Percentiles rank a stretch among this genome's conserved stretches.
phyloP scores from a whole-genome alignment of 2,329 filamentous ascomycete genomes.

The Biscogniauxia sp. region DNA sequence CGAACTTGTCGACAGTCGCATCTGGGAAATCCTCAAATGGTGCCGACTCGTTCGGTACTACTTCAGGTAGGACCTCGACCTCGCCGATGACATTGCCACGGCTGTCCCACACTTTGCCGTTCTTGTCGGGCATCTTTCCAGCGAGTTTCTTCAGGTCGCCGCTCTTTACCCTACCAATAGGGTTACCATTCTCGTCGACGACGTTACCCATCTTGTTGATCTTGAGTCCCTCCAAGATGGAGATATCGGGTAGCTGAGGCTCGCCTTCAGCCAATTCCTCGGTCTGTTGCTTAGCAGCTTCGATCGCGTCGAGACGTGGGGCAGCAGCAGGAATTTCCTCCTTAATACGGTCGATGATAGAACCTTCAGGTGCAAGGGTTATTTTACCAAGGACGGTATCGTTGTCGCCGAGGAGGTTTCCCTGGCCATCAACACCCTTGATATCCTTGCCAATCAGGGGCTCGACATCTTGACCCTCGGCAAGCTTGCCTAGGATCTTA shows the following conservation, averaged over 20 bases:
- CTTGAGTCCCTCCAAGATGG: constrained; percentile 38
- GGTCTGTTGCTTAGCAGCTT: constrained; percentile 31
- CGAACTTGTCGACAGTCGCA: constrained; percentile 35
- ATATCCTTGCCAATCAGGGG: constrained; percentile 55
- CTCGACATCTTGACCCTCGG: constrained; percentile 31
- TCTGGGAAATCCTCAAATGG: constrained; percentile 38
- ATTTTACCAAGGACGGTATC: constrained; percentile 64
- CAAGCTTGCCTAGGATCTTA: constrained; percentile 34
- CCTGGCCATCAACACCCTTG: constrained; percentile 64
- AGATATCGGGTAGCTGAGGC: constrained; percentile 24
- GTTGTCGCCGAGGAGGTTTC: constrained; percentile 65
- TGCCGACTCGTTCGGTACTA: constrained; percentile 31
- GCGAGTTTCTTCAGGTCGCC: constrained; percentile 40
- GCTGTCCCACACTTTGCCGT: constrained; percentile 40
- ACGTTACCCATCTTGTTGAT: constrained; percentile 46
- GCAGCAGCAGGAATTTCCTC: constrained; percentile 32
- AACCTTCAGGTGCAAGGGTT: constrained; percentile 45
- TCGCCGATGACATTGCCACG: constrained; percentile 35
- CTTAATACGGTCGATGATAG: constrained; percentile 36
- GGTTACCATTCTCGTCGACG: constrained; percentile 43
- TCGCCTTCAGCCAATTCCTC: neutral
- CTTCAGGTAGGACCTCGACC: constrained; percentile 41
- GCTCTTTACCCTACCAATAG: constrained; percentile 41
- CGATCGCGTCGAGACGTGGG: constrained; percentile 32
- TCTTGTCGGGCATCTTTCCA: constrained; percentile 42